Conservation (phyloP, 2,329 filamentous ascomycete genomes). For the Botrytis byssoidea region DNA sequence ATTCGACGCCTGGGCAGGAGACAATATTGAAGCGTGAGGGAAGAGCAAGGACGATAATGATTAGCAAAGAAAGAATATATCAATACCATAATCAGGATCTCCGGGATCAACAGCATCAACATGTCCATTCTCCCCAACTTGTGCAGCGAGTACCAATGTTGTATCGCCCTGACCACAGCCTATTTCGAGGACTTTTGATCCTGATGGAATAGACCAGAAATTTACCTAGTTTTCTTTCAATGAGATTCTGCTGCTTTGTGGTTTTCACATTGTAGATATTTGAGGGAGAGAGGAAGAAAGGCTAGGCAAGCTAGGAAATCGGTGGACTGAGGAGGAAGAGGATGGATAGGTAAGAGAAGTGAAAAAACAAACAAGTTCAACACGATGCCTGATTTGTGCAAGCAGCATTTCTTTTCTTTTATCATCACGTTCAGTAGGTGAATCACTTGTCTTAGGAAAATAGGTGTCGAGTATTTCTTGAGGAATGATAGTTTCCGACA, state of each 20-base stretch:
- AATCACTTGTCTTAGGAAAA: slow-evolving; percentile 22
- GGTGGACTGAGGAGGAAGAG: neutral
- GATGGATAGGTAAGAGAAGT: neutral
- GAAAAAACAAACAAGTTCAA: neutral
- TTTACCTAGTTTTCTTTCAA: slow-evolving; percentile 26
- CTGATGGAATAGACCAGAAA: slow-evolving; percentile 41
- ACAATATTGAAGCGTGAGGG: neutral
- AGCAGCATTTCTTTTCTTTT: slow-evolving; percentile 11
- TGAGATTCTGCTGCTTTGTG: neutral
- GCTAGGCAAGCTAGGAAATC: neutral
- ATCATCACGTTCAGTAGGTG: slow-evolving; percentile 3
- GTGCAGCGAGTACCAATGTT: slow-evolving; percentile 52
- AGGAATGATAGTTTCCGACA: neutral
- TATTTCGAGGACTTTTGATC: slow-evolving; percentile 52
- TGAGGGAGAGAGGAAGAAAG: neutral
- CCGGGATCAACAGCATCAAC: slow-evolving; percentile 55
- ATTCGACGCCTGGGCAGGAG: neutral
- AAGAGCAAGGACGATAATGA: neutral
- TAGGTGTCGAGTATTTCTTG: slow-evolving; percentile 22
- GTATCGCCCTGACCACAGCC: slow-evolving; percentile 61
- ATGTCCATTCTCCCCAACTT: slow-evolving; percentile 45
- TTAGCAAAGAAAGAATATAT: neutral
- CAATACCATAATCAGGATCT: slow-evolving; percentile 47
- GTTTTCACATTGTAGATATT: neutral
- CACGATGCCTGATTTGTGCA: slow-evolving; percentile 41